These are phyloP conservation scores for Chenopodium quinoa DNA, from an alignment of 148 eudicot genomes.

Conservation along the genomic window DNA sequence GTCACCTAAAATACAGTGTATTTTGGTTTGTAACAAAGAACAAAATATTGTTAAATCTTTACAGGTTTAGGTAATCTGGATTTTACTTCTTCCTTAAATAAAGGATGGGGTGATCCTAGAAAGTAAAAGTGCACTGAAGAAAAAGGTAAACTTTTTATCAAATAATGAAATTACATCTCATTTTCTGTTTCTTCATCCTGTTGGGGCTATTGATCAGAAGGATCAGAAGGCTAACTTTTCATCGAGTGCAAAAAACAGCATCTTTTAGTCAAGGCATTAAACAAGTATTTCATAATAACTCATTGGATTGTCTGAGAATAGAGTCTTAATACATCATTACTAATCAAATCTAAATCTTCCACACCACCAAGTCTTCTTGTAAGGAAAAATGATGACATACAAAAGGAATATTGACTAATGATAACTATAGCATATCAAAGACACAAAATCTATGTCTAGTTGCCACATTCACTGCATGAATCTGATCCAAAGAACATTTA, in stretches of 20 bases:
- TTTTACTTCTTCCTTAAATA: too few relatives aligned
- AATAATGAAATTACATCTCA: neutral
- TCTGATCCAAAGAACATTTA: neutral
- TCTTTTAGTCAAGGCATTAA: neutral
- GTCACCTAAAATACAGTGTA: neutral
- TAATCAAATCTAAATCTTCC: neutral
- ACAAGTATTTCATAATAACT: too few relatives aligned
- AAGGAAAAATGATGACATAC: neutral
- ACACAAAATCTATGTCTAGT: conserved; percentile 1
- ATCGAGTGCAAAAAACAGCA: neutral
- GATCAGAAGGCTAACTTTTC: neutral
- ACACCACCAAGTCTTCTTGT: neutral
- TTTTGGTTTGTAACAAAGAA: too few relatives aligned
- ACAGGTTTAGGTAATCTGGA: too few relatives aligned
- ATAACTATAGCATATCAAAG: neutral
- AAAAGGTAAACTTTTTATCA: too few relatives aligned
- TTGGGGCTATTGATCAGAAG: neutral
- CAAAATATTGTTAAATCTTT: too few relatives aligned
- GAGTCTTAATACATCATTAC: neutral
- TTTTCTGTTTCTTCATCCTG: neutral
- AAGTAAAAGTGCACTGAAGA: neutral
- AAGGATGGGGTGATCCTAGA: neutral
- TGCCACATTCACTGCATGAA: conserved; percentile 17
- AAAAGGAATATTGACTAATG: conserved; percentile 2
- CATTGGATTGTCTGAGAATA: neutral